phyloP scores from a whole-genome alignment of 106 monocot genomes.

The Dendrobium catenatum region DNA sequence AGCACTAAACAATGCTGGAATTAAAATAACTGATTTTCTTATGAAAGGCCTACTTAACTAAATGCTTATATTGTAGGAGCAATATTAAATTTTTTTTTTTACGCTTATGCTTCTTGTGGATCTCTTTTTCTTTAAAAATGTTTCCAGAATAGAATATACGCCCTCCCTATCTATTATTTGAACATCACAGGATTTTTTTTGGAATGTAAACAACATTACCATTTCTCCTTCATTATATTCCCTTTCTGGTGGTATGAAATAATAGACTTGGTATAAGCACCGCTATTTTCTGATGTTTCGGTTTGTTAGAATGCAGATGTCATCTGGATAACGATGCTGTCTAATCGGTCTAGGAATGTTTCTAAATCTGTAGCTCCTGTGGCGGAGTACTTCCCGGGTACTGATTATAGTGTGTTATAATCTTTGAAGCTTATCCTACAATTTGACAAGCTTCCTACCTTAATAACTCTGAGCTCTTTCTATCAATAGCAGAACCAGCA shows the following conservation, averaged over 20 bases:
- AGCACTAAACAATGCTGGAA: not conserved
- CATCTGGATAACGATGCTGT: conserved; percentile 61
- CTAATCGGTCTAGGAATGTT: conserved; percentile 50
- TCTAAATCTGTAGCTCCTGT: conserved; percentile 33
- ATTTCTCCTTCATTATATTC: not conserved
- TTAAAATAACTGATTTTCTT: not conserved
- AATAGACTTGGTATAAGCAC: not conserved
- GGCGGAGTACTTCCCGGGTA: conserved; percentile 77
- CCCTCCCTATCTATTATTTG: not conserved
- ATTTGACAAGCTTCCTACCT: not conserved
- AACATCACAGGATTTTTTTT: not conserved
- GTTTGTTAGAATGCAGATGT: conserved; percentile 81
- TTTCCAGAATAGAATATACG: not conserved
- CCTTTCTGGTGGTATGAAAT: not conserved
- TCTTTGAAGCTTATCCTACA: not conserved
- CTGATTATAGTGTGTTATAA: conserved; percentile 4
- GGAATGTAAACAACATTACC: not conserved
- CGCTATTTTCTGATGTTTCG: conserved; percentile 10
- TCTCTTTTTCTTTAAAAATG: not conserved
- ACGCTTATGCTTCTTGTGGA: not conserved
- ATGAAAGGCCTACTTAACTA: not conserved
- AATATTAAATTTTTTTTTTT: not conserved
- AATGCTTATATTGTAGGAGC: not conserved
- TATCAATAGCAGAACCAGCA: conserved; percentile 57
- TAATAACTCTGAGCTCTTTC: conserved; percentile 1